Conservation (phyloP, 2,329 filamentous ascomycete genomes). For the Fusarium proliferatum region DNA sequence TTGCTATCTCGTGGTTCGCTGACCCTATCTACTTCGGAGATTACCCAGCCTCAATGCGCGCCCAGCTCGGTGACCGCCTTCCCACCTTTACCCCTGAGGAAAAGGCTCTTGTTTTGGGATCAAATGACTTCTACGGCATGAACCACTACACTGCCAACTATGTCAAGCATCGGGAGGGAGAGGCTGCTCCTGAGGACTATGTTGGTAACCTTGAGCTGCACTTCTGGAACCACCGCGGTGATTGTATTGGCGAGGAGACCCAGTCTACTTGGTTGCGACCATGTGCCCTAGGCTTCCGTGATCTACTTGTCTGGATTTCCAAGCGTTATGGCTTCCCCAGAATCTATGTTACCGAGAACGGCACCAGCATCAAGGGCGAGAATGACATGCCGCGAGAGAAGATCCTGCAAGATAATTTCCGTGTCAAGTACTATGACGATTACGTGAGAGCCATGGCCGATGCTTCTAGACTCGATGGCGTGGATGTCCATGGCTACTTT, state of each 20-base stretch:
- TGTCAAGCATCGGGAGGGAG: slow-evolving; percentile 76
- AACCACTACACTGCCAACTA: slow-evolving; percentile 94
- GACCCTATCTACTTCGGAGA: slow-evolving; percentile 88
- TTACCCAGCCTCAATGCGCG: slow-evolving; percentile 85
- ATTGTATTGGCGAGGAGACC: slow-evolving; percentile 82
- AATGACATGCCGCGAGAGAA: slow-evolving; percentile 77
- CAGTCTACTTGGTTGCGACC: slow-evolving; percentile 85
- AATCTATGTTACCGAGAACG: slow-evolving; percentile 92
- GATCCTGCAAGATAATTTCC: slow-evolving; percentile 84
- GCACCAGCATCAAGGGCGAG: slow-evolving; percentile 85
- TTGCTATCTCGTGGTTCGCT: slow-evolving; percentile 88
- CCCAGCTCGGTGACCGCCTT: slow-evolving; percentile 81
- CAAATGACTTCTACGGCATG: slow-evolving; percentile 95
- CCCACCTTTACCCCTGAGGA: slow-evolving; percentile 81
- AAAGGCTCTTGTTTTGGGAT: slow-evolving; percentile 78
- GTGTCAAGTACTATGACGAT: slow-evolving; percentile 79
- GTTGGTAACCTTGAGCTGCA: slow-evolving; percentile 80
- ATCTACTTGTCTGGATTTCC: slow-evolving; percentile 80
- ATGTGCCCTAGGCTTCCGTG: slow-evolving; percentile 79
- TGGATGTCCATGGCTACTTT: slow-evolving; percentile 82
- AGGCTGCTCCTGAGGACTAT: slow-evolving; percentile 73
- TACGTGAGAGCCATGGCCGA: slow-evolving; percentile 83
- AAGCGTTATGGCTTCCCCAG: slow-evolving; percentile 79
- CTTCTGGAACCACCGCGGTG: slow-evolving; percentile 76
- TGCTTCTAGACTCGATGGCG: slow-evolving; percentile 77